A percentile compares a stretch with the other conserved stretches of the same genome.
These are phyloP conservation scores for Cydonia oblonga DNA, from an alignment of 331 rosid genomes.

Conservation along the genomic window DNA sequence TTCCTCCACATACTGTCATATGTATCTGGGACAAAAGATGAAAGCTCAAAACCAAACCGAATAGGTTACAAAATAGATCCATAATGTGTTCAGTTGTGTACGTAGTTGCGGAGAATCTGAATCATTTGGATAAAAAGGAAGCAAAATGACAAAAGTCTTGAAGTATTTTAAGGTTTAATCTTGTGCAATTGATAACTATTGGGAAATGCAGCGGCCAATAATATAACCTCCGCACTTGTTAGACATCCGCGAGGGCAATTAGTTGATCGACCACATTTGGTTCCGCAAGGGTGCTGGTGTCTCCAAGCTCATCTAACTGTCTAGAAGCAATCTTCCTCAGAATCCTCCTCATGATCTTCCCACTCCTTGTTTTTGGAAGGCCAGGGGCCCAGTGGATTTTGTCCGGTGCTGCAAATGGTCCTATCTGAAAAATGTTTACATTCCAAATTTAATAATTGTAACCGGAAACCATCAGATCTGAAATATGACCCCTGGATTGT, in stretches of 20 bases:
- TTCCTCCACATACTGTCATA: neutral
- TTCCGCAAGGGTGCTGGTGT: constrained; percentile 89
- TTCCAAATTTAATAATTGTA: neutral
- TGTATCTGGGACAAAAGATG: neutral
- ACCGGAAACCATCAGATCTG: neutral
- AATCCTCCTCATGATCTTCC: constrained; percentile 97
- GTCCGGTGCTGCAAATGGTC: constrained; percentile 99
- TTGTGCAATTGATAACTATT: neutral
- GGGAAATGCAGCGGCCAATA: neutral
- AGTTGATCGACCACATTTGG: constrained; percentile 83
- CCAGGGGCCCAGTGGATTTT: constrained; percentile 98
- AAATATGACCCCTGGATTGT: neutral
- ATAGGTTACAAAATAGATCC: neutral
- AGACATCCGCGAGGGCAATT: constrained; percentile 53
- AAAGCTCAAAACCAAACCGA: neutral
- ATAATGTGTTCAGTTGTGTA: neutral
- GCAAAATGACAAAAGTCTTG: neutral
- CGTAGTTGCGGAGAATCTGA: neutral
- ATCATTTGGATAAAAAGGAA: neutral
- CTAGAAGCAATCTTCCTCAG: constrained; percentile 83
- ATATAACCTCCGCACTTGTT: constrained; percentile 9
- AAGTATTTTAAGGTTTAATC: neutral
- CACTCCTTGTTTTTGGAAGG: constrained; percentile 98
- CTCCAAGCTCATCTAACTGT: constrained; percentile 90
- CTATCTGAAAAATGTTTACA: constrained; percentile 56